Evolutionary conservation across 148 eudicot species (phyloP), one percentile per base, ranked within the genome.

Genomic region (Rhododendron williamsianum): DNA sequence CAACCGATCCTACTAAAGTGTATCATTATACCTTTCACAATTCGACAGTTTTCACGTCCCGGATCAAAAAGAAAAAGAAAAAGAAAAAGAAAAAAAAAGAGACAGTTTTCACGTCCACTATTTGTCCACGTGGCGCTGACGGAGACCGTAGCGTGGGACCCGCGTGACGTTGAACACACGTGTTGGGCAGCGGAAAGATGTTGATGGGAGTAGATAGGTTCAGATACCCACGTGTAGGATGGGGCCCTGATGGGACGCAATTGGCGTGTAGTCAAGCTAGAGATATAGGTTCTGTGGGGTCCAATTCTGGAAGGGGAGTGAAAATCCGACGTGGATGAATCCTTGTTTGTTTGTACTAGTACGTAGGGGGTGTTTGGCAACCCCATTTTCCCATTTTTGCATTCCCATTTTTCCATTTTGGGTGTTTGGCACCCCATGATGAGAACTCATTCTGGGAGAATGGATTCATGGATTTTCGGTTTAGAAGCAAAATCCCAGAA

Each of bases 181-280:
- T 81, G 30, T 81, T 23, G 72, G 49, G 46, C 9, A 58, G 43
- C 10, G 33, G 63, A 58, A 23, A 21, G 72, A 56, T 43, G 67
- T 16, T 16, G 27, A 19, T 18, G 13, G 13, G 45, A 21, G 51
- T 13, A 4, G 63, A 5, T 56, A 4, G 65, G 65, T 58, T 58
- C 54, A 13, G 21, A 25, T 13, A 49, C 81, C 81, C 60, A 49
- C 38, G 81, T 49, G 23, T 23, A 79, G 36, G 2, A 0, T 46
- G 60, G 58, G 81, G 38, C 81, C 56, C 56, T 25, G 81, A 78
- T 81, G 13, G 27, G 83, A 81, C 60, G 27, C 63, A 54, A 49
- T 54, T 79, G 58, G 67, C 76, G 60, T 10, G n/a, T 33, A 51
- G 63, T 80, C 36, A 46, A 46, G 49, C 60, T 25, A 13, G 18